Conservation (phyloP, 2,329 filamentous ascomycete species). For the Immersiporthe knoxdaviesiana region DNA sequence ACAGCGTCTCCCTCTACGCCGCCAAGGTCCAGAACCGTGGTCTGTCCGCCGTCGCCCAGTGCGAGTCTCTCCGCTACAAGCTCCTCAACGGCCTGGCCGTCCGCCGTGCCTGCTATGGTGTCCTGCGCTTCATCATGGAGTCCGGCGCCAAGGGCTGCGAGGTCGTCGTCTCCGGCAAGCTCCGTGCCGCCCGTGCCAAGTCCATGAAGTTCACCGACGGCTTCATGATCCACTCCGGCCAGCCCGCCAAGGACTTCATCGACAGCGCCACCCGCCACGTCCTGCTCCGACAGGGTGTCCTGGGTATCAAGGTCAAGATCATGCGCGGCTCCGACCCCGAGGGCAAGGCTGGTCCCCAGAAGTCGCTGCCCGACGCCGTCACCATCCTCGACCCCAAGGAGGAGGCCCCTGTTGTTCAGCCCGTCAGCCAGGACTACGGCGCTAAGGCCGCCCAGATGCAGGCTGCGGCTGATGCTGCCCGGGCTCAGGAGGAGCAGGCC, state of each 20-base stretch:
- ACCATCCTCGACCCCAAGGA: conserved; percentile 99
- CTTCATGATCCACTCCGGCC: conserved; percentile 99
- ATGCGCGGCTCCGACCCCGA: conserved; percentile 99
- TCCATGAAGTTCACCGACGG: conserved; percentile 99
- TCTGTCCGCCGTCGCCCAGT: conserved; percentile 99
- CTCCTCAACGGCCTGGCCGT: conserved; percentile 99
- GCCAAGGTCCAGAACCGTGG: conserved; percentile 99
- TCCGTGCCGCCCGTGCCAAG: conserved; percentile 98
- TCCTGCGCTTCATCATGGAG: conserved; percentile 99
- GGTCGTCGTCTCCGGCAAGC: conserved; percentile 99
- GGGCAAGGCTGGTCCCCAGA: conserved; percentile 97
- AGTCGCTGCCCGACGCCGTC: conserved; percentile 96
- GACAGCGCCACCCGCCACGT: conserved; percentile 98
- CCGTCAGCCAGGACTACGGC: conserved; percentile 97
- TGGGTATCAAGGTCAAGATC: conserved; percentile 99
- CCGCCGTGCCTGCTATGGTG: conserved; percentile 98
- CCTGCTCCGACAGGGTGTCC: conserved; percentile 98
- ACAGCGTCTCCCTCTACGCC: conserved; percentile 99
- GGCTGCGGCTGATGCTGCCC: conserved; percentile 65
- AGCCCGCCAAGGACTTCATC: conserved; percentile 99
- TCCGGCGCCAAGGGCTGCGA: conserved; percentile 99
- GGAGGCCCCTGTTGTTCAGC: conserved; percentile 92
- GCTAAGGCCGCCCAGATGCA: conserved; percentile 76
- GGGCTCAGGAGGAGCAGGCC: conserved; percentile 52
- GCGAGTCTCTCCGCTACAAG: conserved; percentile 99